Conservation (phyloP, 768 basidiomycete species). For the Macrolepiota fuliginosa region DNA sequence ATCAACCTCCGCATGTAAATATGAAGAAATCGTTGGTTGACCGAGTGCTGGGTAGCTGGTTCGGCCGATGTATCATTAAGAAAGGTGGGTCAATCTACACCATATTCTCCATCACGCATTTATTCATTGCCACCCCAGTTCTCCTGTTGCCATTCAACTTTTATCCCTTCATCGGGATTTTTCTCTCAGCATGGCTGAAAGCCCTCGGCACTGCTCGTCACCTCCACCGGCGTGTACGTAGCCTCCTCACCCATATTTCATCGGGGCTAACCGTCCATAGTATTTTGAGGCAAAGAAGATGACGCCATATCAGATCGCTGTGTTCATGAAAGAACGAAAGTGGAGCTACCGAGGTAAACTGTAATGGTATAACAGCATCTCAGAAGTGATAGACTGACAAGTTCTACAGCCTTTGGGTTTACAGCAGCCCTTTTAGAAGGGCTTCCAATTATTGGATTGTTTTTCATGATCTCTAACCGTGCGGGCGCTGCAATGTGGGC, state of each 20-base stretch:
- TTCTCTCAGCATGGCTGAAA: constrained; percentile 62
- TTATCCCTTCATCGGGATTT: constrained; percentile 66
- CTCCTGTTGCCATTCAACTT: constrained; percentile 57
- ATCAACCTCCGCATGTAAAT: constrained; percentile 47
- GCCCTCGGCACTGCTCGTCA: constrained; percentile 64
- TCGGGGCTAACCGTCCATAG: constrained; percentile 30
- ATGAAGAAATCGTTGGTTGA: constrained; percentile 26
- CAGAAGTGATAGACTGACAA: background rate
- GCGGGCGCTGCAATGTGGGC: constrained; percentile 97
- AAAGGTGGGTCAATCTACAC: constrained; percentile 35
- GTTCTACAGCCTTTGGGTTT: constrained; percentile 76
- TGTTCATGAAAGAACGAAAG: constrained; percentile 86
- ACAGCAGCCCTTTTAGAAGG: constrained; percentile 77
- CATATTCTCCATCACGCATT: no score
- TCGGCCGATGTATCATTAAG: constrained; percentile 42
- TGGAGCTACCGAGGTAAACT: constrained; percentile 79
- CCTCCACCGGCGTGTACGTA: constrained; percentile 56
- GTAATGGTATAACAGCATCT: background rate
- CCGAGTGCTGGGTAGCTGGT: constrained; percentile 34
- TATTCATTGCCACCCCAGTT: background rate
- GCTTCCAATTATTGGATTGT: constrained; percentile 76
- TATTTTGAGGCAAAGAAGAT: constrained; percentile 88
- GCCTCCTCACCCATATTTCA: background rate
- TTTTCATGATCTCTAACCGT: constrained; percentile 83
- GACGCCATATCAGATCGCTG: constrained; percentile 60